Evolutionary conservation across 2,329 filamentous ascomycete species (phyloP).

Genomic region (Ophiocordyceps robertsii): DNA sequence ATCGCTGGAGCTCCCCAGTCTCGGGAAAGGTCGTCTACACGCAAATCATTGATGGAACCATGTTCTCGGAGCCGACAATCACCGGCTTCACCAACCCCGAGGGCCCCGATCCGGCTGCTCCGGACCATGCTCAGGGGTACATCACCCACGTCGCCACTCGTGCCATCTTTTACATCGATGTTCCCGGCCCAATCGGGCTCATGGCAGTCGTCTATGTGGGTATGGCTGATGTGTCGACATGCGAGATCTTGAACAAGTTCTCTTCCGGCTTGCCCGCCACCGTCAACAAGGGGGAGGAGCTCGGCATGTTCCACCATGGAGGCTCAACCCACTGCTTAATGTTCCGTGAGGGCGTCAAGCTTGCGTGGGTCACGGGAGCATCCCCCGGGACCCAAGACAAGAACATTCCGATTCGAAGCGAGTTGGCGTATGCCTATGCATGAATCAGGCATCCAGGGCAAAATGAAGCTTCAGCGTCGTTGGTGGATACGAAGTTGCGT

Average conservation of each 20-base stretch:
- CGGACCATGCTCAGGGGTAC: constrained; percentile 40
- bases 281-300: constrained; percentile 46
- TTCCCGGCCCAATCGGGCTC: constrained; percentile 50
- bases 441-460: neutral
- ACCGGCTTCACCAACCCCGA: constrained; percentile 4
- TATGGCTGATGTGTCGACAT: constrained; percentile 59
- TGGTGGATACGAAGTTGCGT: too few species aligned
- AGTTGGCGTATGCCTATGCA: constrained; percentile 6
- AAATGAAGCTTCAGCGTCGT: too few species aligned
- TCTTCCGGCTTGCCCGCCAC: neutral
- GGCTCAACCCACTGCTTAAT: constrained; percentile 52
- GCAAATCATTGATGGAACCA: constrained; percentile 43
- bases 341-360: constrained; percentile 38
- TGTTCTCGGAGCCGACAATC: constrained; percentile 38
- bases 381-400: constrained; percentile 4
- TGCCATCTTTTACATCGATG: constrained; percentile 53
- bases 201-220: constrained; percentile 56
- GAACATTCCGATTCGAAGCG: constrained; percentile 8
- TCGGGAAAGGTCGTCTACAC: constrained; percentile 40
- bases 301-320: constrained; percentile 64
- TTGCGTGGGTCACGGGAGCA: constrained; percentile 12
- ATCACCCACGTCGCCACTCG: constrained; percentile 49
- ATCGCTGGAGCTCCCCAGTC: constrained; percentile 54
- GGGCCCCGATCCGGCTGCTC: constrained; percentile 7
- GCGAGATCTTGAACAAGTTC: constrained; percentile 30